These are phyloP conservation scores for Monotropa hypopitys DNA, from an alignment of 179 eudicot genomes.

Conservation along the genomic window DNA sequence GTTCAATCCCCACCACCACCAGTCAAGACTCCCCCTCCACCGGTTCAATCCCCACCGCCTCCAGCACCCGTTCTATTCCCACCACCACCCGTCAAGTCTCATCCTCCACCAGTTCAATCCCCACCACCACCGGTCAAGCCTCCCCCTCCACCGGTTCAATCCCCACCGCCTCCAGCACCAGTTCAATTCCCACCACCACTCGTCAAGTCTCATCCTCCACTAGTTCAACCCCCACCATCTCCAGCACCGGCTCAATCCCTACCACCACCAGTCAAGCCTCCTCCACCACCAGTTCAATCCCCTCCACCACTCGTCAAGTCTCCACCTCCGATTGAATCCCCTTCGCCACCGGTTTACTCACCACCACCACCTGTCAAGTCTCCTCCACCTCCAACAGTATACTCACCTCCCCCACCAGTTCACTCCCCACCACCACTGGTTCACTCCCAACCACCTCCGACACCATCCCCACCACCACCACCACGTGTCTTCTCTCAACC, in stretches of 20 bases:
- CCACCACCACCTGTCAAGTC: neutral
- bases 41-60: neutral
- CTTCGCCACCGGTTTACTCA: conserved; percentile 2
- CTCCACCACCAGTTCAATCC: conserved; percentile 9
- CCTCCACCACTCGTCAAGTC: conserved; percentile 18
- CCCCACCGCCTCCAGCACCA: conserved; percentile 12
- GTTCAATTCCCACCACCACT: neutral
- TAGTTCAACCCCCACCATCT: neutral
- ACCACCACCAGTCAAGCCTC: neutral
- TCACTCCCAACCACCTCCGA: neutral
- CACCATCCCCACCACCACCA: neutral
- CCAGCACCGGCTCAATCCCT: conserved; percentile 9
- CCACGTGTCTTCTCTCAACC: conserved; percentile 12
- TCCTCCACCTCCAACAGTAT: neutral
- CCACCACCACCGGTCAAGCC: conserved; percentile 18
- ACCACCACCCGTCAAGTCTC: neutral
- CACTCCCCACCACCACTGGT: neutral
- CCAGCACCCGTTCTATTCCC: conserved; percentile 8
- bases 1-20: neutral
- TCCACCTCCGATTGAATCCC: conserved; percentile 5
- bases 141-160: conserved; percentile 7
- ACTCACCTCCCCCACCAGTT: conserved; percentile 5
- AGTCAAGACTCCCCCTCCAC: neutral
- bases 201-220: neutral
- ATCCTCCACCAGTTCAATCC: conserved; percentile 7